Base-by-base conservation (phyloP, 495 filamentous ascomycete genomes). In the Neurospora sp. region DNA sequence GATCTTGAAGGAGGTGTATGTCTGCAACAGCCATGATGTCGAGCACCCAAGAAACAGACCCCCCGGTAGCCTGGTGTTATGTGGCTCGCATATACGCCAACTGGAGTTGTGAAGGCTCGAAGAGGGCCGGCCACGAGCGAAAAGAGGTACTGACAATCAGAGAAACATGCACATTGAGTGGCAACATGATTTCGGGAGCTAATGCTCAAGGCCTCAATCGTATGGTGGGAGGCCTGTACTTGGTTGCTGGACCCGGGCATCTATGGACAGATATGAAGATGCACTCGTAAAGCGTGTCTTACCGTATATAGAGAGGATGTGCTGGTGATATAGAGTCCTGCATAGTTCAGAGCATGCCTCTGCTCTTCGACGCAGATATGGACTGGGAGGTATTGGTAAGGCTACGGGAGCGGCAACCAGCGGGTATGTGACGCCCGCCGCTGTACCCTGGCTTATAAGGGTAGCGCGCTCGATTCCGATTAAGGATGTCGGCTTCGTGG, bases 261-360 rank as follows among this genome's bases (percentile, higher is more conserved):
- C 27, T 16, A 65, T 9, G 53, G 27, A 35, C 53, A 65, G 53
- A 9, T 65, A 65, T 65, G 20, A 65, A 65, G 53, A 65, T 76
- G 74, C 72, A 77, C 71, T 77, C 78, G 80, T 80, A 81, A 79
- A 79, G 78, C 80, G 71, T 76, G 76, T 77, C 68, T 72, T 76
- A 76, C 74, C 76, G 76, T 81, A 80, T 81, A 78, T 80, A 81
- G 78, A 78, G 73, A 73, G 77, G 39, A 70, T 65, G 71, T 61
- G 65, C 74, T 75, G 75, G 71, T 75, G 74, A 78, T 72, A 70
- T 72, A 75, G 72, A 77, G 74, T 74, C 70, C 70, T 71, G 77
- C 75, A 69, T 73, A 65, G 53, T 37, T 37, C 53, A 65, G 53
- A 37, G 27, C 27, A 65, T 65, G 53, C 53, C 53, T 65, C 53